phyloP scores from a whole-genome alignment of 192 early-diverging fungal species.

The Coemansia sp. region DNA sequence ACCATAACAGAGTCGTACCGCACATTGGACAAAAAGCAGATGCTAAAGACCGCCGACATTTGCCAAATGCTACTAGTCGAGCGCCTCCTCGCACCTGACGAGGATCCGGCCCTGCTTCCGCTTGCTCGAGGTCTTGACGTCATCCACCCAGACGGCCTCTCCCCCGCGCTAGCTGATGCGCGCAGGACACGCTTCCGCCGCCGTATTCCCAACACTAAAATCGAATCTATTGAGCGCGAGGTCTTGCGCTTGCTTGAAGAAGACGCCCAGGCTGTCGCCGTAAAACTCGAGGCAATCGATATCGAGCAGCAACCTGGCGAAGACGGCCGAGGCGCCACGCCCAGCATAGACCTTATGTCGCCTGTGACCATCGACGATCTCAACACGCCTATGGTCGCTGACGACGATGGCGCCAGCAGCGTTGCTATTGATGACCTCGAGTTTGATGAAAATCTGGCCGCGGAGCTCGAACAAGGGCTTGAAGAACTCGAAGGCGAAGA shows the following conservation, averaged over 20 bases:
- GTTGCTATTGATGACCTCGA: constrained; percentile 46
- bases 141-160: constrained; percentile 29
- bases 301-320: constrained; percentile 26
- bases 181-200: constrained; percentile 33
- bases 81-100: background rate
- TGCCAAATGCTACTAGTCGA: constrained; percentile 48
- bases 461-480: constrained; percentile 38
- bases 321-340: constrained; percentile 29
- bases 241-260: constrained; percentile 41
- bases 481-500: constrained; percentile 37
- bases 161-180: constrained; percentile 23
- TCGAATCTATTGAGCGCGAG: constrained; percentile 40
- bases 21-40: constrained; percentile 41
- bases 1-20: constrained; percentile 42
- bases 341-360: constrained; percentile 43
- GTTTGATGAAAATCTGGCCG: constrained; percentile 45
- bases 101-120: background rate
- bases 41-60: constrained; percentile 47
- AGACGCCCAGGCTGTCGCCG: constrained; percentile 39
- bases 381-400: constrained; percentile 33
- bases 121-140: constrained; percentile 38
- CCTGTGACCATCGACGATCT: constrained; percentile 43
- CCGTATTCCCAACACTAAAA: constrained; percentile 20
- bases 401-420: constrained; percentile 35
- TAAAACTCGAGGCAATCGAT: constrained; percentile 37